Conservation (phyloP, 371 early-diverging fungal genomes). For the Rhizopus stolonifer region DNA sequence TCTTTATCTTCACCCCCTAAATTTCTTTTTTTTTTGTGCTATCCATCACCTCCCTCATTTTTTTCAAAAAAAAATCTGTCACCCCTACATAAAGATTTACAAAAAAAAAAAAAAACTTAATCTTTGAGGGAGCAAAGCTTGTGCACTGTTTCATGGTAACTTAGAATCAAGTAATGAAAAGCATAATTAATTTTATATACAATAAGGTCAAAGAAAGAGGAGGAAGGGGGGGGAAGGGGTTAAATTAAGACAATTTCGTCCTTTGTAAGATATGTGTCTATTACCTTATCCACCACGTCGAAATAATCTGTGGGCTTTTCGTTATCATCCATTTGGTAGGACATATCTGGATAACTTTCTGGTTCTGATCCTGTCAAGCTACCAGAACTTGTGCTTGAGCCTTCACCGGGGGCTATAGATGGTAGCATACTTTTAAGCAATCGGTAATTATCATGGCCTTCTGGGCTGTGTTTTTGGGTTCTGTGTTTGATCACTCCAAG, state of each 20-base stretch:
- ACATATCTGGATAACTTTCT: constrained; percentile 1
- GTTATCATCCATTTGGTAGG: neutral
- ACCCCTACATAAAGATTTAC: no score
- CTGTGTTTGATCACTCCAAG: constrained; percentile 21
- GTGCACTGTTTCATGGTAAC: no score
- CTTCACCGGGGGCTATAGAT: neutral
- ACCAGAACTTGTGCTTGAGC: constrained; percentile 18
- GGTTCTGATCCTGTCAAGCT: constrained; percentile 20
- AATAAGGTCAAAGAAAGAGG: neutral
- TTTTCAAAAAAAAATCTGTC: no score
- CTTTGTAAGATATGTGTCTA: constrained; percentile 12
- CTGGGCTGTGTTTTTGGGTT: constrained; percentile 1
- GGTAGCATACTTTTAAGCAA: constrained; percentile 13
- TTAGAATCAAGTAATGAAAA: no score
- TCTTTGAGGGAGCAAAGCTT: no score
- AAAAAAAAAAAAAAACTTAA: no score
- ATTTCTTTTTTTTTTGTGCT: no score
- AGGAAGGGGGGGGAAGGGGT: neutral
- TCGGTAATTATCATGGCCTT: constrained; percentile 1
- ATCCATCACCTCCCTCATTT: no score
- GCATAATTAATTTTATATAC: no score
- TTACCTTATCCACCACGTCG: constrained; percentile 18
- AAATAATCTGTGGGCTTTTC: constrained; percentile 12
- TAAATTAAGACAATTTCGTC: neutral
- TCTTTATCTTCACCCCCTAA: no score